These are phyloP conservation scores for Lotmaria passim DNA, from an alignment of 208 protist genomes.

Conservation along the genomic window DNA sequence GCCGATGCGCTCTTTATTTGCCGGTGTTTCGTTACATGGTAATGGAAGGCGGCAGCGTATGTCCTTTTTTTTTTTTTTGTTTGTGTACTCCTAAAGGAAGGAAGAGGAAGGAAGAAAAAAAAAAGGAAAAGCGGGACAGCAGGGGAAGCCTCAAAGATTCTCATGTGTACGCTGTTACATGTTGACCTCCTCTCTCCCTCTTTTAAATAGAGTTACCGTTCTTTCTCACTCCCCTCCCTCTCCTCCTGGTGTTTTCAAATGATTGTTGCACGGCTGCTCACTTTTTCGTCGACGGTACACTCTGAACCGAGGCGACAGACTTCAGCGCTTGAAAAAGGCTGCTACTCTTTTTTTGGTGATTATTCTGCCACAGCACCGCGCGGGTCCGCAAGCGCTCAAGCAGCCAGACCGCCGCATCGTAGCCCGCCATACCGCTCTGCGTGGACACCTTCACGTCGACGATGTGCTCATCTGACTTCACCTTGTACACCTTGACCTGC, in stretches of 20 bases:
- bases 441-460: conserved; percentile 79
- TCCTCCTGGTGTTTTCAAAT: no score
- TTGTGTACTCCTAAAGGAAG: background rate
- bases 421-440: conserved; percentile 76
- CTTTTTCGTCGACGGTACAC: background rate
- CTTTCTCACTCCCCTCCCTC: background rate
- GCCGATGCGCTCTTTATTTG: no score
- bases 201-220: background rate
- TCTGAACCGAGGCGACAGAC: background rate
- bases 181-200: background rate
- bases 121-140: background rate
- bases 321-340: conserved; percentile 11
- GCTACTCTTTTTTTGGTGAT: conserved; percentile 18
- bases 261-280: background rate
- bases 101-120: background rate
- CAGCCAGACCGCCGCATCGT: conserved; percentile 54
- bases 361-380: conserved; percentile 38
- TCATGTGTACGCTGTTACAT: background rate
- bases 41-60: no score
- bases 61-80: background rate
- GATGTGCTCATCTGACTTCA: conserved; percentile 58
- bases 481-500: conserved; percentile 84
- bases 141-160: background rate
- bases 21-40: no score
- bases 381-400: conserved; percentile 71